Evolutionary conservation across 768 basidiomycete genomes (phyloP).

Genomic region (Suillus paluster): DNA sequence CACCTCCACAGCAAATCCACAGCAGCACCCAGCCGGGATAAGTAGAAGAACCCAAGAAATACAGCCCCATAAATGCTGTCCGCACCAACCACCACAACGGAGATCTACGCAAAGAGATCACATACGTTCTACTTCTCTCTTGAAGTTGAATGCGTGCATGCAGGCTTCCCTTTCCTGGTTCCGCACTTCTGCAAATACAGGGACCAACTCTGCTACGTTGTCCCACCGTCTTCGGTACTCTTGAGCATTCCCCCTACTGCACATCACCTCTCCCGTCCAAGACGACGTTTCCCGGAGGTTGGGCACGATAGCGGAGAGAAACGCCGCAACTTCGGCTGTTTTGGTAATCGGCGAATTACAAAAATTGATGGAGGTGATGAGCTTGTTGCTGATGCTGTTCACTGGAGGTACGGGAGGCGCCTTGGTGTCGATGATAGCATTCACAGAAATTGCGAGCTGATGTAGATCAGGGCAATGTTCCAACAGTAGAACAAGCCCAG

Average conservation of each 20-base stretch:
- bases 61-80: too few relatives aligned
- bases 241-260: not conserved
- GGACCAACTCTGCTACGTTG: not conserved
- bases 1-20: not conserved
- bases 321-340: conserved; percentile 29
- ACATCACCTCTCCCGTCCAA: conserved; percentile 20
- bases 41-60: not conserved
- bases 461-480: conserved; percentile 3
- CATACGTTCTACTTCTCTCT: not conserved
- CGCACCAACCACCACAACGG: not conserved
- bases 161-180: conserved; percentile 4
- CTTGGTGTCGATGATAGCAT: conserved; percentile 34
- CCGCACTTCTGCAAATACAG: conserved; percentile 4
- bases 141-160: not conserved
- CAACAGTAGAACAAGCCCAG: conserved; percentile 1
- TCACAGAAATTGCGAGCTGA: conserved; percentile 15
- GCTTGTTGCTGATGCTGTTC: conserved; percentile 7
- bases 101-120: not conserved
- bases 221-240: conserved; percentile 1
- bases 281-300: conserved; percentile 33
- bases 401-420: conserved; percentile 10
- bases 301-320: conserved; percentile 33
- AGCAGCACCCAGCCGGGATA: not conserved
- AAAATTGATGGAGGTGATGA: conserved; percentile 30
- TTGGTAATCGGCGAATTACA: conserved; percentile 36